Percentiles rank a stretch among this genome's conserved stretches.
These are phyloP conservation scores for Hypomyces perniciosus DNA, from an alignment of 2,329 filamentous ascomycete genomes.

Conservation along the genomic window DNA sequence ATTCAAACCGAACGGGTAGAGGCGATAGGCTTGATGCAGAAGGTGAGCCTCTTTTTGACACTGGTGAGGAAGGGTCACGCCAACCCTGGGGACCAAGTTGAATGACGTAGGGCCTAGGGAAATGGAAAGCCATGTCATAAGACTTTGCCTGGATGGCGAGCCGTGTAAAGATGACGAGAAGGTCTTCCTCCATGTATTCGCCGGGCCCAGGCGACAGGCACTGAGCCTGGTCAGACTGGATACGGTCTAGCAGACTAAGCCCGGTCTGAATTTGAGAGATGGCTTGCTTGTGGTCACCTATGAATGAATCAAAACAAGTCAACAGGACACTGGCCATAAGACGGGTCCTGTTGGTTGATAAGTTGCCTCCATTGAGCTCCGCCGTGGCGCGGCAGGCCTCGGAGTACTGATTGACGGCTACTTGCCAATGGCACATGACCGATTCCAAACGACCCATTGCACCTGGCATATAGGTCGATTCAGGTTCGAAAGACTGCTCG, in stretches of 20 bases:
- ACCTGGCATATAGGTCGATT: conserved; percentile 25
- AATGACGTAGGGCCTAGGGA: conserved; percentile 56
- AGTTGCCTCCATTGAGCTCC: conserved; percentile 36
- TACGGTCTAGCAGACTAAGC: conserved; percentile 46
- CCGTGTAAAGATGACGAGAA: conserved; percentile 58
- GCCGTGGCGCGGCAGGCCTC: conserved; percentile 48
- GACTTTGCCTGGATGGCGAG: conserved; percentile 61
- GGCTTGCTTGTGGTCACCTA: conserved; percentile 56
- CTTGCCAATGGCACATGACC: conserved; percentile 49
- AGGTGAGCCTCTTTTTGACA: conserved; percentile 38
- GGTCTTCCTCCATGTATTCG: conserved; percentile 50
- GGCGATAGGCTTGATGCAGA: conserved; percentile 23
- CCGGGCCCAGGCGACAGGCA: conserved; percentile 20
- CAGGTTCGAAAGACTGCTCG: conserved; percentile 49
- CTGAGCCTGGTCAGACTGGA: conserved; percentile 25
- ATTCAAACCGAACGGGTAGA: conserved; percentile 36
- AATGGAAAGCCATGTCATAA: conserved; percentile 64
- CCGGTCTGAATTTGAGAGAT: conserved; percentile 57
- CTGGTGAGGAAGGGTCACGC: conserved; percentile 23
- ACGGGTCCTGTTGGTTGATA: conserved; percentile 44
- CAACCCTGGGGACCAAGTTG: conserved; percentile 32
- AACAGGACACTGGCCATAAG: conserved; percentile 62
- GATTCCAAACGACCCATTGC: conserved; percentile 24
- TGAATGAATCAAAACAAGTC: conserved; percentile 63
- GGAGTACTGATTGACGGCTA: conserved; percentile 55